A percentile compares a stretch with the other conserved stretches of the same genome.
phyloP scores from a whole-genome alignment of 345 rosid genomes.

The Eucalyptus guilfoylei region DNA sequence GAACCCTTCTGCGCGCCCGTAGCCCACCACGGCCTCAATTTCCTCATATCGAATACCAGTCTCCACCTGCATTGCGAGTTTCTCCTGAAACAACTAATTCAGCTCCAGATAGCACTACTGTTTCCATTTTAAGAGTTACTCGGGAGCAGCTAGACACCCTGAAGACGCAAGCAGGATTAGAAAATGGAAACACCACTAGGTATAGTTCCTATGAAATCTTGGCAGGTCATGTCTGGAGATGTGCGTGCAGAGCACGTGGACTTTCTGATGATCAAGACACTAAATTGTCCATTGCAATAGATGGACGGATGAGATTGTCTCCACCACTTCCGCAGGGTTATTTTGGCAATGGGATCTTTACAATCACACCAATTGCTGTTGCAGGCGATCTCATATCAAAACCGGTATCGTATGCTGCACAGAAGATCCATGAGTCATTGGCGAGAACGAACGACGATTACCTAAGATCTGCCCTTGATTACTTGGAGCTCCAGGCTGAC shows the following conservation, averaged over 20 bases:
- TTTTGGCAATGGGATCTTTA: slow-evolving; percentile 81
- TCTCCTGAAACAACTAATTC: background rate
- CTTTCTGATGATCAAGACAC: slow-evolving; percentile 54
- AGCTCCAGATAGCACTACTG: slow-evolving; percentile 21
- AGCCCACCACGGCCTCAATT: slow-evolving; percentile 80
- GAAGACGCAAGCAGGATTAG: slow-evolving; percentile 49
- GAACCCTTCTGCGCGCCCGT: slow-evolving; percentile 68
- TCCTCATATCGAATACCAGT: slow-evolving; percentile 46
- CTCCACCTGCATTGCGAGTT: background rate
- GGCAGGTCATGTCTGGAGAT: slow-evolving; percentile 89
- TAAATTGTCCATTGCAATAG: slow-evolving; percentile 71
- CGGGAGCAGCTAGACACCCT: slow-evolving; percentile 44
- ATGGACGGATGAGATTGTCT: slow-evolving; percentile 57
- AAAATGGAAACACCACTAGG: slow-evolving; percentile 44
- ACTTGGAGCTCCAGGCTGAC: slow-evolving; percentile 84
- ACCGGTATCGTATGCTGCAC: slow-evolving; percentile 71
- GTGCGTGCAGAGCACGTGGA: slow-evolving; percentile 59
- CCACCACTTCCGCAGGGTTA: slow-evolving; percentile 80
- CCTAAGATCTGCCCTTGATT: slow-evolving; percentile 85
- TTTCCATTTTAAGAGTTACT: slow-evolving; percentile 54
- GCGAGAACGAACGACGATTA: slow-evolving; percentile 61
- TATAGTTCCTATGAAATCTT: slow-evolving; percentile 79
- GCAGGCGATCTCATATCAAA: slow-evolving; percentile 65
- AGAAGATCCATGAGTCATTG: slow-evolving; percentile 54
- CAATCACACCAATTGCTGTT: slow-evolving; percentile 56